Percentiles rank a stretch among this genome's conserved stretches.
These are phyloP conservation scores for Suillus luteus DNA, from an alignment of 768 basidiomycete species.

Conservation along the genomic window DNA sequence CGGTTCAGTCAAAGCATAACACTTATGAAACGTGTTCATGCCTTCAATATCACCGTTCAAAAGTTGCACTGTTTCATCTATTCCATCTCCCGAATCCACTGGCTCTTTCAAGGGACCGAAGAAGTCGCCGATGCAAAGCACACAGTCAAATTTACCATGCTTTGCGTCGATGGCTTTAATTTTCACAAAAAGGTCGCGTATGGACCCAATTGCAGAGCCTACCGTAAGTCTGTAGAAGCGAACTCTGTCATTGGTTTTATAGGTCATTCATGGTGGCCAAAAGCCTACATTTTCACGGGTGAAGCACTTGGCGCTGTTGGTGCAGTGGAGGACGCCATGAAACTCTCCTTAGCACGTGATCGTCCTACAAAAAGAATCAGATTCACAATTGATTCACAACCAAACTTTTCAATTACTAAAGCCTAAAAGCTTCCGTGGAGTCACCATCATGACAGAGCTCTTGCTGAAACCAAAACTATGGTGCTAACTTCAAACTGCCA, in stretches of 20 bases:
- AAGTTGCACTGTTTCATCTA: slow-evolving; percentile 59
- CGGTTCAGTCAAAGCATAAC: slow-evolving; percentile 13
- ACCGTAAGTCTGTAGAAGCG: slow-evolving; percentile 59
- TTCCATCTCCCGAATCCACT: slow-evolving; percentile 32
- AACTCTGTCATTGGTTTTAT: slow-evolving; percentile 11
- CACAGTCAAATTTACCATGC: slow-evolving; percentile 90
- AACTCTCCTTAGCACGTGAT: slow-evolving; percentile 13
- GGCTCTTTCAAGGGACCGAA: slow-evolving; percentile 59
- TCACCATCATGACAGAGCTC: neutral
- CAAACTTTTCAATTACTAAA: no score
- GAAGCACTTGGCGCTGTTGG: slow-evolving; percentile 11
- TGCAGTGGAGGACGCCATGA: slow-evolving; percentile 28
- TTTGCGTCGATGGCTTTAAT: slow-evolving; percentile 84
- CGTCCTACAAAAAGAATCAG: neutral
- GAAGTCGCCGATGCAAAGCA: slow-evolving; percentile 84
- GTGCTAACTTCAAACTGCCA: neutral
- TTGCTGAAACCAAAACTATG: neutral
- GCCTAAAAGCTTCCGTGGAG: no score
- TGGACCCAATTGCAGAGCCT: slow-evolving; percentile 76
- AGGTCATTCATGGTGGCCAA: neutral
- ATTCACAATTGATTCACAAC: no score
- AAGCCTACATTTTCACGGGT: slow-evolving; percentile 36
- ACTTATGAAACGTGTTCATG: slow-evolving; percentile 28
- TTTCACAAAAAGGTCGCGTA: slow-evolving; percentile 77
- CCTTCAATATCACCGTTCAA: slow-evolving; percentile 71